Base-by-base conservation (phyloP, 805 yeast species). In the Kazachstania viticola region DNA sequence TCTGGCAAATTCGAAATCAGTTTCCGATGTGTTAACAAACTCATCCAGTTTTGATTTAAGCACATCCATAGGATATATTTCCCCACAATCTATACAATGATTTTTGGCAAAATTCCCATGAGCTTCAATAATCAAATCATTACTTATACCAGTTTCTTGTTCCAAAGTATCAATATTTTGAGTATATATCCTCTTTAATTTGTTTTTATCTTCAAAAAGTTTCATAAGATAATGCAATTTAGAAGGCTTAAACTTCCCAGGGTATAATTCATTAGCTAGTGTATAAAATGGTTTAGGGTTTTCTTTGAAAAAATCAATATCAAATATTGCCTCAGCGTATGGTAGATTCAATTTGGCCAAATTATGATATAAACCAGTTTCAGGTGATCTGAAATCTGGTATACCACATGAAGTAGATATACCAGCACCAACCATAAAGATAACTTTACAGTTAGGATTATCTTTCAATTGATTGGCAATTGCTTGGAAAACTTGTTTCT, bases 81-180 rank as follows among this genome's bases (percentile, higher is more conserved):
- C 51, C 2, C 56, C 37, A 58, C 98, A 88, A 14, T 79, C 73
- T 28, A 85, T 78, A 49, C 98, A 88, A 42, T 79, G 91, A 44
- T 79, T 80, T 1, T 51, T 55, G 1, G 91, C 93, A 66, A 88
- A 88, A 2, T 94, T 82, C 0, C 98, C 98, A 56, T 88, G 97
- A 0, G 97, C 97, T 48, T 85, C 95, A 0, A 88, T 77, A 2
- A 88, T 64, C 37, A 58, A 64, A 11, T 75, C 73, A 14, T 62
- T 73, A 1, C 61, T 48, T 2, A 88, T 70, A 0, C 95, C 95
- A 0, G 95, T 91, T 14, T 79, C 61, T 42, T 93, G 65, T 51
- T 88, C 98, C 39, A 88, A 61, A 1, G 95, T 85, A 51, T 88
- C 97, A 30, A 88, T 87, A 51, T 88, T 88, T 51, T 88, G 97